phyloP scores from a whole-genome alignment of 768 basidiomycete species.

The Mrakia frigida region DNA sequence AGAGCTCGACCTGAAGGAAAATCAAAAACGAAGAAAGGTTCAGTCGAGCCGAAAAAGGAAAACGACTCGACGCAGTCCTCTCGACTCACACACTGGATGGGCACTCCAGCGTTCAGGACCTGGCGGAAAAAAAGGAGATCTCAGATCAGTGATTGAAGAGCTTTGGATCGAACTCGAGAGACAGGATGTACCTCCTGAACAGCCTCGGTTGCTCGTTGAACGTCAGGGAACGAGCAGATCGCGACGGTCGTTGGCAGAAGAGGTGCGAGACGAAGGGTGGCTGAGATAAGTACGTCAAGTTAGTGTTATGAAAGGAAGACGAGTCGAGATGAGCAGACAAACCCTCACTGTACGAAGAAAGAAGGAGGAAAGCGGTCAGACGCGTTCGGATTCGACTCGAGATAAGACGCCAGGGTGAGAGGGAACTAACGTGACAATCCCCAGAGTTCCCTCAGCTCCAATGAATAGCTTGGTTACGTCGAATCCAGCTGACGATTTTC shows the following conservation, averaged over 20 bases:
- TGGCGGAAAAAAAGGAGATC: too few relatives aligned
- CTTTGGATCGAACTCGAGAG: too few relatives aligned
- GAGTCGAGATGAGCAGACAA: neutral
- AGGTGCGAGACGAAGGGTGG: constrained; percentile 75
- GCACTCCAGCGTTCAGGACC: constrained; percentile 17
- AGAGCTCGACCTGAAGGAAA: constrained; percentile 18
- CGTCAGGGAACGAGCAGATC: constrained; percentile 77
- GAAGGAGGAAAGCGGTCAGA: neutral
- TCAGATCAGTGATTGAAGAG: too few relatives aligned
- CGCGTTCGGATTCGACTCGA: neutral
- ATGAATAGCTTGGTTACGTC: constrained; percentile 75
- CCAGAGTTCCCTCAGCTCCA: constrained; percentile 58
- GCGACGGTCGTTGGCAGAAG: constrained; percentile 76
- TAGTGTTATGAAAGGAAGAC: too few relatives aligned
- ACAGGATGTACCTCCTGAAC: constrained; percentile 61
- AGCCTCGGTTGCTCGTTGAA: constrained; percentile 68
- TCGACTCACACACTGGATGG: constrained; percentile 23
- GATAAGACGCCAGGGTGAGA: too few relatives aligned
- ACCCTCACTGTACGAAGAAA: neutral
- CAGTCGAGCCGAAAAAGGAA: constrained; percentile 61
- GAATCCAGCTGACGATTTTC: constrained; percentile 83
- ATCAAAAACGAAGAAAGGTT: neutral
- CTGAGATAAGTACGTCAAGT: too few relatives aligned
- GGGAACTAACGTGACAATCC: constrained; percentile 31
- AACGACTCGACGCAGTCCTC: constrained; percentile 11